phyloP scores from a whole-genome alignment of 106 monocot species.

The Acorus gramineus region DNA sequence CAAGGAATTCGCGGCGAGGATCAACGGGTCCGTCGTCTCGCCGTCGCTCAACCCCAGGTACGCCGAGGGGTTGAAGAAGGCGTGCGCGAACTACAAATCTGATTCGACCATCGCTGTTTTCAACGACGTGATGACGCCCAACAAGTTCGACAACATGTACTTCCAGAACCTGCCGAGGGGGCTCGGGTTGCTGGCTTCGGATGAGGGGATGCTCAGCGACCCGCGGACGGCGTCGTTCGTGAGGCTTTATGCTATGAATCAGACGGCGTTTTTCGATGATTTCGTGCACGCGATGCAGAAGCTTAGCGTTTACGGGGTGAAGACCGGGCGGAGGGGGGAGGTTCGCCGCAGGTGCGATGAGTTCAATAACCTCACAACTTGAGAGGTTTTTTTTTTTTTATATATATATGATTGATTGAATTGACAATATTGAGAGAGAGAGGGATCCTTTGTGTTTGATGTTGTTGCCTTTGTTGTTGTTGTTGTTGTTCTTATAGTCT shows the following conservation, averaged over 20 bases:
- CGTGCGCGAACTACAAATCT: constrained; percentile 28
- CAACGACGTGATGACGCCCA: constrained; percentile 61
- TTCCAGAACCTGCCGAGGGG: constrained; percentile 36
- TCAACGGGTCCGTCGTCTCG: constrained; percentile 27
- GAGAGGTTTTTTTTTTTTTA: too few species aligned
- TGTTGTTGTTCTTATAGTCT: too few species aligned
- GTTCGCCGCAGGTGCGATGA: constrained; percentile 51
- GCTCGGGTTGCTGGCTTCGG: constrained; percentile 41
- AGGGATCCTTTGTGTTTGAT: too few species aligned
- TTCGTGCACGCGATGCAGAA: constrained; percentile 56
- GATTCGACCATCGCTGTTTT: constrained; percentile 38
- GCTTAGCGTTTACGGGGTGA: constrained; percentile 44
- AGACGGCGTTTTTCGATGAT: constrained; percentile 49
- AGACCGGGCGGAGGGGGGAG: constrained; percentile 43
- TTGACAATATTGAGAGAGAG: too few species aligned
- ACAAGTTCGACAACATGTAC: constrained; percentile 55
- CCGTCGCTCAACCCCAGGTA: constrained; percentile 28
- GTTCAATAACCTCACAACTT: constrained; percentile 23
- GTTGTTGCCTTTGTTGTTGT: too few species aligned
- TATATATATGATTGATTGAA: too few species aligned
- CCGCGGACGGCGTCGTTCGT: constrained; percentile 22
- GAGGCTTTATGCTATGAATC: constrained; percentile 36
- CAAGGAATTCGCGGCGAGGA: constrained; percentile 45
- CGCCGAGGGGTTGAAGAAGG: constrained; percentile 38
- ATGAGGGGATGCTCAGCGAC: constrained; percentile 22